phyloP scores from a whole-genome alignment of 257 asterid species.

The Ajuga chamaepitys region DNA sequence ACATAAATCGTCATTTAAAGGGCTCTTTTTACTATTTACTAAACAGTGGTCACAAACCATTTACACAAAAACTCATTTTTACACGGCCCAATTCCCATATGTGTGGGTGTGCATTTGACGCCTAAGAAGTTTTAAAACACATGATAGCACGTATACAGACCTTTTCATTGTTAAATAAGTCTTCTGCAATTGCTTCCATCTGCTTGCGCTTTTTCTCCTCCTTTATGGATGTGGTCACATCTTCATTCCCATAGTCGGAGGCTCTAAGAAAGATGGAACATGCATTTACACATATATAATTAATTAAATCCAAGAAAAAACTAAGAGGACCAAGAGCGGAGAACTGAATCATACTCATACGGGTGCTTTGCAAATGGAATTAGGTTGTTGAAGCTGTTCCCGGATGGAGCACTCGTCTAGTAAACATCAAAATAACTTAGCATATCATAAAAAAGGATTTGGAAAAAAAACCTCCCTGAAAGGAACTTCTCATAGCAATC shows the following conservation, averaged over 20 bases:
- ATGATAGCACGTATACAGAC: slow-evolving; percentile 24
- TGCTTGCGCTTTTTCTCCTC: slow-evolving; percentile 81
- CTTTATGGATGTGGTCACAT: slow-evolving; percentile 54
- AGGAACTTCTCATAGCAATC: background rate
- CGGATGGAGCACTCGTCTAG: slow-evolving; percentile 55
- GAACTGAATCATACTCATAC: slow-evolving; percentile 49
- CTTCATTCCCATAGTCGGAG: slow-evolving; percentile 63
- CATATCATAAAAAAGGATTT: background rate
- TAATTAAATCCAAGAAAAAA: background rate
- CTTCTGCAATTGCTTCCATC: slow-evolving; percentile 92
- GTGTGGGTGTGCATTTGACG: too few relatives aligned
- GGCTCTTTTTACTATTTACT: too few relatives aligned
- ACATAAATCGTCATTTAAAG: too few relatives aligned
- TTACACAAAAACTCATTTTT: too few relatives aligned
- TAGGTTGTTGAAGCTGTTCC: slow-evolving; percentile 77
- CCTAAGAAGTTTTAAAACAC: background rate
- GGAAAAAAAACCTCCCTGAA: background rate
- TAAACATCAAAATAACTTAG: slow-evolving; percentile 8
- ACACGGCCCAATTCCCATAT: too few relatives aligned
- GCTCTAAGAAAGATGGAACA: slow-evolving; percentile 35
- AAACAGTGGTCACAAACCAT: too few relatives aligned
- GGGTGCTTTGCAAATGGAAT: slow-evolving; percentile 75
- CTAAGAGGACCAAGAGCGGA: slow-evolving; percentile 5
- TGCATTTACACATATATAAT: background rate
- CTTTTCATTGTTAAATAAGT: slow-evolving; percentile 76